Percentiles rank a stretch among this genome's conserved stretches.
phyloP scores from a whole-genome alignment of 768 basidiomycete genomes.

The Hericium rajendrae region DNA sequence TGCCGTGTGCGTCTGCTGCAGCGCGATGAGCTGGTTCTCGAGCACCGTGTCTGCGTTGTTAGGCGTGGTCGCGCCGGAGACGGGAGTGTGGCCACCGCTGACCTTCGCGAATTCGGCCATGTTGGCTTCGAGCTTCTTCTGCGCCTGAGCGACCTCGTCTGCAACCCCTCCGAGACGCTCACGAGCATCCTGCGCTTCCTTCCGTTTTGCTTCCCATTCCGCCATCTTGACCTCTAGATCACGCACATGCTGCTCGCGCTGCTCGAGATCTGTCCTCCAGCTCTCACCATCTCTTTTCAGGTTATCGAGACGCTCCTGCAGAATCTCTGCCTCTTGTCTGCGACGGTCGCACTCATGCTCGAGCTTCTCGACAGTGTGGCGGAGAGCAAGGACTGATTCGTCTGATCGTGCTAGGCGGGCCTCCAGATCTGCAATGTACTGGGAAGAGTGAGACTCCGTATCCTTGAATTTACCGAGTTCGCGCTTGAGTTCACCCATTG shows the following conservation, averaged over 20 bases:
- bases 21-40: slow-evolving; percentile 54
- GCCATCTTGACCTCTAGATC: slow-evolving; percentile 72
- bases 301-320: slow-evolving; percentile 63
- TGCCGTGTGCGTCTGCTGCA: slow-evolving; percentile 77
- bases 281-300: slow-evolving; percentile 67
- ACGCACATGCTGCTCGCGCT: slow-evolving; percentile 65
- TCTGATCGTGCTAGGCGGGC: slow-evolving; percentile 68
- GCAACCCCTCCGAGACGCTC: slow-evolving; percentile 58
- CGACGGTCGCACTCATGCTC: slow-evolving; percentile 73
- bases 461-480: slow-evolving; percentile 77
- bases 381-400: slow-evolving; percentile 62
- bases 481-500: slow-evolving; percentile 73
- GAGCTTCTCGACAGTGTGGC: slow-evolving; percentile 61
- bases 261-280: slow-evolving; percentile 80
- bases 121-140: slow-evolving; percentile 46
- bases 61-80: slow-evolving; percentile 22
- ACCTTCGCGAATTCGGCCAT: slow-evolving; percentile 17
- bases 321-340: slow-evolving; percentile 54
- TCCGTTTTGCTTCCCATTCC: slow-evolving; percentile 67
- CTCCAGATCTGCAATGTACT: slow-evolving; percentile 86
- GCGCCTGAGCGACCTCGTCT: slow-evolving; percentile 60
- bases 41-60: slow-evolving; percentile 29
- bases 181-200: slow-evolving; percentile 57
- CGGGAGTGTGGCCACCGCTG: slow-evolving; percentile 17
- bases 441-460: slow-evolving; percentile 54